These are phyloP conservation scores for Erythrophleum fordii DNA, from an alignment of 306 rosid species.

Conservation along the genomic window DNA sequence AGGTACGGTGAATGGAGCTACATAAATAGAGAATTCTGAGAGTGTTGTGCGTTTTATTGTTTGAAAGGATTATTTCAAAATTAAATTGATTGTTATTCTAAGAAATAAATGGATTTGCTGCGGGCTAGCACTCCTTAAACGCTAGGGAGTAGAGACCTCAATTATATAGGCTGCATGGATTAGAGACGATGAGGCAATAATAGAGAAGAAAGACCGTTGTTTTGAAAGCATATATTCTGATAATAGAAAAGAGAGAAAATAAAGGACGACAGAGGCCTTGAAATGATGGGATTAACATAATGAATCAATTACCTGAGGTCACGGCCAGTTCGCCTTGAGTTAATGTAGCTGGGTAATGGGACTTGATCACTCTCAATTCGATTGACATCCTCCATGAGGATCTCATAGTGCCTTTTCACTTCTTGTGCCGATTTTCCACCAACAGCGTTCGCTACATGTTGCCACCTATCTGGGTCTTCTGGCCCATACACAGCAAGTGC, in stretches of 20 bases:
- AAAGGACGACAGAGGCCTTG: not conserved
- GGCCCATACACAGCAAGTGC: conserved; percentile 88
- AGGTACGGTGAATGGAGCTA: too few species aligned
- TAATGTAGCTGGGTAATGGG: conserved; percentile 74
- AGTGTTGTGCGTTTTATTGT: not conserved
- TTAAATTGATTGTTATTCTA: too few species aligned
- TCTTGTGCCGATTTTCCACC: conserved; percentile 81
- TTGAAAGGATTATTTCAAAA: too few species aligned
- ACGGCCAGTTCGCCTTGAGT: conserved; percentile 38
- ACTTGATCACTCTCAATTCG: conserved; percentile 77
- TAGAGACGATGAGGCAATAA: not conserved
- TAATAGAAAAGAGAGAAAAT: not conserved
- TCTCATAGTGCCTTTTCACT: conserved; percentile 77
- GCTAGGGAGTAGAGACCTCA: too few species aligned
- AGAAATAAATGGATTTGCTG: too few species aligned
- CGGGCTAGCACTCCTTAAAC: too few species aligned
- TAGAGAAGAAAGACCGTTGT: not conserved
- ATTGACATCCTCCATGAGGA: conserved; percentile 74
- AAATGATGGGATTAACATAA: not conserved
- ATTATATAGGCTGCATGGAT: too few species aligned
- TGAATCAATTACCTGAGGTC: conserved; percentile 62
- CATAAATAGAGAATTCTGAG: not conserved
- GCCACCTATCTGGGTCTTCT: conserved; percentile 87
- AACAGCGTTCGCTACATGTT: conserved; percentile 81
- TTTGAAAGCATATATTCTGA: not conserved